These are phyloP conservation scores for Ceratorhiza oryzae-sativae DNA, from an alignment of 1,284 basidiomycete genomes.

Conservation along the genomic window DNA sequence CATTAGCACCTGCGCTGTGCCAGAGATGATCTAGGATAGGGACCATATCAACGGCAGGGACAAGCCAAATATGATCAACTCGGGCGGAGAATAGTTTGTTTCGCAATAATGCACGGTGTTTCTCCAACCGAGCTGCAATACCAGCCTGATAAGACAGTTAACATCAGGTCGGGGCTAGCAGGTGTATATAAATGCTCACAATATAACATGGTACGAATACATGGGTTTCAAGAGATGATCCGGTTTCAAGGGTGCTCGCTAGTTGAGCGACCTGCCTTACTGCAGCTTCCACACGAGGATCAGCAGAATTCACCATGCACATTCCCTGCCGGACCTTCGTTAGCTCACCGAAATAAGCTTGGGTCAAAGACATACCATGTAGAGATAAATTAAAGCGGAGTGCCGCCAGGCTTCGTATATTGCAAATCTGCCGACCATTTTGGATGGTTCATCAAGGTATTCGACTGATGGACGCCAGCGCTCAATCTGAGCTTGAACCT, in stretches of 20 bases:
- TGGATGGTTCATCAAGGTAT: background rate
- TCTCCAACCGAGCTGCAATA: background rate
- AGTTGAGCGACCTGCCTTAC: constrained; percentile 18
- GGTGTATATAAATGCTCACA: background rate
- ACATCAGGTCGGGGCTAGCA: too few species aligned
- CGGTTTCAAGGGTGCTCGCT: background rate
- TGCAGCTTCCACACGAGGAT: constrained; percentile 9
- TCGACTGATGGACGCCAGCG: background rate
- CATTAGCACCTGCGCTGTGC: background rate
- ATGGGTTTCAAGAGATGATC: background rate
- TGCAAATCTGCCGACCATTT: background rate
- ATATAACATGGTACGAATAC: background rate
- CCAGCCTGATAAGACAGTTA: background rate
- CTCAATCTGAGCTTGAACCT: background rate
- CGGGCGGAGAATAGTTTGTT: background rate
- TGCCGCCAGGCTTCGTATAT: constrained; percentile 19
- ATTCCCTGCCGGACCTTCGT: background rate
- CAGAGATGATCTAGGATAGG: background rate
- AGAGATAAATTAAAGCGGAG: constrained; percentile 12
- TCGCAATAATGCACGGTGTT: background rate
- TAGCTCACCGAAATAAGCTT: background rate
- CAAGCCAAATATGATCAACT: background rate
- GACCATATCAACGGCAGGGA: background rate
- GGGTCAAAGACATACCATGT: background rate
- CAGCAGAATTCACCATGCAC: constrained; percentile 9